Evolutionary conservation across 306 rosid species (phyloP).

Genomic region (Prosopis cineraria): DNA sequence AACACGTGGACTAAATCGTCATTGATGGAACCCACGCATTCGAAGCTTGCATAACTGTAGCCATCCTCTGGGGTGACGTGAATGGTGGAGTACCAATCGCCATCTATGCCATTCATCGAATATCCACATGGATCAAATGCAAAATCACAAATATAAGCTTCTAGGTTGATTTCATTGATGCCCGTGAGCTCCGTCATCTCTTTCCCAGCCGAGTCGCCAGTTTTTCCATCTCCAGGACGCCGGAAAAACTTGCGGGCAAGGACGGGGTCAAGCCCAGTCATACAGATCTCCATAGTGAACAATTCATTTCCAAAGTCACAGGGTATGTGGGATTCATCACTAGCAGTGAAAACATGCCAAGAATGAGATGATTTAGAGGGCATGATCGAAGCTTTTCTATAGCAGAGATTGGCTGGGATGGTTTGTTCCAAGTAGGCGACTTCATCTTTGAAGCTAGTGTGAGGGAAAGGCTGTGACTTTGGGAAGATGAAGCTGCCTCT

Average conservation of each 20-base stretch:
- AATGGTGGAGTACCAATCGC: slow-evolving; percentile 78
- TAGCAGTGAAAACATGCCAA: slow-evolving; percentile 90
- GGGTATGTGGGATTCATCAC: slow-evolving; percentile 18
- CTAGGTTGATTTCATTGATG: slow-evolving; percentile 51
- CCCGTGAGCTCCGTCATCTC: slow-evolving; percentile 77
- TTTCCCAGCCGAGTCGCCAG: slow-evolving; percentile 62
- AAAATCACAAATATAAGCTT: slow-evolving; percentile 69
- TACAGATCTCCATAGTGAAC: slow-evolving; percentile 76
- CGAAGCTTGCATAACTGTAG: slow-evolving; percentile 84
- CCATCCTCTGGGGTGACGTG: slow-evolving; percentile 93
- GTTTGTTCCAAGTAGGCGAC: slow-evolving; percentile 58
- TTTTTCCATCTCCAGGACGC: slow-evolving; percentile 38
- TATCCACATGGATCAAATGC: slow-evolving; percentile 87
- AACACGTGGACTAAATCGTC: slow-evolving; percentile 52
- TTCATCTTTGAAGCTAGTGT: slow-evolving; percentile 83
- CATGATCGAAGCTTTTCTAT: slow-evolving; percentile 78
- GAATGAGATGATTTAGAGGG: slow-evolving; percentile 76
- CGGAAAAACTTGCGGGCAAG: slow-evolving; percentile 63
- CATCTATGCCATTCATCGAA: slow-evolving; percentile 80
- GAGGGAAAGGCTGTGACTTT: slow-evolving; percentile 78
- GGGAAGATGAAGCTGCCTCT: slow-evolving; percentile 88
- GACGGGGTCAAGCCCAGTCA: slow-evolving; percentile 75
- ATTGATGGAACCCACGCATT: slow-evolving; percentile 59
- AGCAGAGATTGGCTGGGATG: slow-evolving; percentile 57
- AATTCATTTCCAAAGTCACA: slow-evolving; percentile 25